Evolutionary conservation across 371 early-diverging fungal genomes (phyloP).

Genomic region (Apophysomyces elegans): DNA sequence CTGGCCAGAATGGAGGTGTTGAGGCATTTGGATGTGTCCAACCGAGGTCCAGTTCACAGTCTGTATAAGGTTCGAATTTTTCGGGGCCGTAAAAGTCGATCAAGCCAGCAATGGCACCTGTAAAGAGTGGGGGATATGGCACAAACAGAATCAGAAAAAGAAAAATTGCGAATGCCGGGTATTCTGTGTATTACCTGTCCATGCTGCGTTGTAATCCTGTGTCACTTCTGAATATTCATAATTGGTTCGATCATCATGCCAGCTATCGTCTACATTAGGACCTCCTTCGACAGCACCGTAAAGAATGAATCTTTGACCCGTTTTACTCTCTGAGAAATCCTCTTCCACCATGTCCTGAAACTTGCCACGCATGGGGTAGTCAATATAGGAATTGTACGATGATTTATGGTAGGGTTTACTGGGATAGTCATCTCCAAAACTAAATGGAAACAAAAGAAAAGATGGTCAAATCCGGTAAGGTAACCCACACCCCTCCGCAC

Average conservation of each 20-base stretch:
- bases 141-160: too few relatives aligned
- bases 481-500: neutral
- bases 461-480: neutral
- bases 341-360: slow-evolving; percentile 47
- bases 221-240: slow-evolving; percentile 60
- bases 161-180: too few relatives aligned
- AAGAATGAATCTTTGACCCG: slow-evolving; percentile 51
- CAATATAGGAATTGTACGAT: slow-evolving; percentile 60
- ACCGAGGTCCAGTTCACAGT: slow-evolving; percentile 60
- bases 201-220: slow-evolving; percentile 66
- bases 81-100: slow-evolving; percentile 54
- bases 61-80: slow-evolving; percentile 53
- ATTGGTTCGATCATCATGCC: slow-evolving; percentile 59
- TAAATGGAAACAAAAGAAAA: neutral
- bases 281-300: slow-evolving; percentile 65
- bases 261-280: slow-evolving; percentile 55
- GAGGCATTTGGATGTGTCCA: slow-evolving; percentile 58
- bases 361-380: slow-evolving; percentile 57
- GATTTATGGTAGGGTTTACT: slow-evolving; percentile 59
- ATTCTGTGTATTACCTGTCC: slow-evolving; percentile 33
- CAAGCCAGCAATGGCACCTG: slow-evolving; percentile 55
- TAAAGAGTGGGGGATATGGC: neutral
- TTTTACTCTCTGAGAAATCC: slow-evolving; percentile 51
- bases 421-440: slow-evolving; percentile 58
- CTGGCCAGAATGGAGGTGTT: slow-evolving; percentile 43